Base-by-base conservation (phyloP, 1,139 yeast genomes). In the Sugiyamaella castrensis region DNA sequence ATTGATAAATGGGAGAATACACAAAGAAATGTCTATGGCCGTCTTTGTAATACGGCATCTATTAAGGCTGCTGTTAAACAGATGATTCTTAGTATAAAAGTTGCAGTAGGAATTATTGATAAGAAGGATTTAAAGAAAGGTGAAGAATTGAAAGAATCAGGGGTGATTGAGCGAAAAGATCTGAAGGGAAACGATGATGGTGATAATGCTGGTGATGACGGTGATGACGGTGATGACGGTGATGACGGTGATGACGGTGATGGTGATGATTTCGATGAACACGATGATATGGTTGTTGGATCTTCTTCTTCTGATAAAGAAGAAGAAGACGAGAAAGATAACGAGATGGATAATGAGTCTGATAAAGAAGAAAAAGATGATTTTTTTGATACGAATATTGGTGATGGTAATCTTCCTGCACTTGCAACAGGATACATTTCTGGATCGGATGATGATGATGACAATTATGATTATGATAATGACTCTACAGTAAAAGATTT, bases 371-470 rank as follows among this genome's bases (percentile, higher is more conserved):
- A 39, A 8, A 47, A 56, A 27, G 54, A 41, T 27, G 48, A 50
- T 27, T 48, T 62, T 52, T 61, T 68, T 38, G 74, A 36, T 4
- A 32, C 71, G 50, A 81, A 73, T 51, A 73, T 73, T 44, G 77
- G 76, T 57, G 24, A 19, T 19, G 72, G 69, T 48, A 71, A 70
- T 37, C 74, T 89, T 16, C 97, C 97, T 0, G 80, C 79, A 44
- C 72, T 91, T 40, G 81, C 84, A 37, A 72, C 78, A 2, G 97
- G 97, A 4, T 91, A 87, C 65, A 78, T 76, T 53, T 87, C 96
- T 1, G 96, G 95, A 35, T 82, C 84, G 2, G 75, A 82, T 1
- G 89, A 82, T 37, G 72, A 73, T 40, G 85, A 76, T 34, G 87
- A 80, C 36, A 70, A 65, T 39, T 68, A 63, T 34, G 79, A 80